A percentile compares a stretch with the other conserved stretches of the same genome.
Conservation (phyloP, 2,329 filamentous ascomycete genomes). For the Trichoderma asperellum region DNA sequence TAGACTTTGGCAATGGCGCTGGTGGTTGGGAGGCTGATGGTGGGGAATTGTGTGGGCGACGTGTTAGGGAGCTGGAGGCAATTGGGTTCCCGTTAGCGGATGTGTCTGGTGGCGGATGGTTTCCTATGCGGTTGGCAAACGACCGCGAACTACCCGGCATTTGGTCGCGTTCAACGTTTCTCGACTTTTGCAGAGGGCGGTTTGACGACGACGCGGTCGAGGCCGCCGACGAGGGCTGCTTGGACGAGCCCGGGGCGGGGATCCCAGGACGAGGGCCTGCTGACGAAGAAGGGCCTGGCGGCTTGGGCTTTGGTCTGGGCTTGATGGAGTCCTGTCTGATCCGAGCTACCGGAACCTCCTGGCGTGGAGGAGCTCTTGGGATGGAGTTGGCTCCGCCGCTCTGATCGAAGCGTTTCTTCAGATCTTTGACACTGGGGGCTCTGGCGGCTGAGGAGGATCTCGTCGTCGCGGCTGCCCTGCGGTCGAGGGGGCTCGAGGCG, state of each 20-base stretch:
- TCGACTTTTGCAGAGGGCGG: constrained; percentile 49
- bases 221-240: constrained; percentile 27
- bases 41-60: constrained; percentile 40
- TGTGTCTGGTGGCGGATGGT: constrained; percentile 11
- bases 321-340: constrained; percentile 41
- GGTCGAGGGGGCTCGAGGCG: constrained; percentile 59
- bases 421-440: constrained; percentile 76
- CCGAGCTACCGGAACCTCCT: constrained; percentile 40
- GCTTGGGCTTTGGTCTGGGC: constrained; percentile 36
- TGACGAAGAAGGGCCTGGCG: constrained; percentile 35
- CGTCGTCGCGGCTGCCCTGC: constrained; percentile 42
- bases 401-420: constrained; percentile 79
- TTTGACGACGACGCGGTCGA: constrained; percentile 35
- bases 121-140: constrained; percentile 53
- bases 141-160: constrained; percentile 60
- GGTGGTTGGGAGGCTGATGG: constrained; percentile 42
- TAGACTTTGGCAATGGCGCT: constrained; percentile 42
- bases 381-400: constrained; percentile 48
- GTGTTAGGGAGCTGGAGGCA: constrained; percentile 43
- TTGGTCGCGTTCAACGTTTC: constrained; percentile 55
- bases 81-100: constrained; percentile 41
- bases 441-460: constrained; percentile 39
- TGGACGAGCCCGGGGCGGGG: constrained; percentile 34
- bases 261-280: constrained; percentile 43
- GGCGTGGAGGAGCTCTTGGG: constrained; percentile 43